Conservation (phyloP, 257 asterid genomes). For the Solanum boliviense region DNA sequence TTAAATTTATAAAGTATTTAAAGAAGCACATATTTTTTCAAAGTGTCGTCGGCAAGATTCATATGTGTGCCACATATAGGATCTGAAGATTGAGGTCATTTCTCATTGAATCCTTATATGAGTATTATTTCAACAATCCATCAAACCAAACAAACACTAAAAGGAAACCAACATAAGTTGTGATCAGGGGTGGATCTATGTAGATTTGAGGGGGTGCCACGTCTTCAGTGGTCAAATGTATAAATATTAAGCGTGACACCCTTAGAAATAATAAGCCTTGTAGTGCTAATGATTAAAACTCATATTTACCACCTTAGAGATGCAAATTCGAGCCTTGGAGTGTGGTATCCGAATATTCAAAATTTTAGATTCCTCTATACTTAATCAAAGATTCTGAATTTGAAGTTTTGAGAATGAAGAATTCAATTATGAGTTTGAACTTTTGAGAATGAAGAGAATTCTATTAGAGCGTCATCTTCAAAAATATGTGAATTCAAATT, state of each 20-base stretch:
- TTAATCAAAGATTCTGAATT: no score
- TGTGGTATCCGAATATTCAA: no score
- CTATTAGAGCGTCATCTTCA: no score
- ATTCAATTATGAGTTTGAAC: neutral
- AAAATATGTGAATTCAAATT: neutral
- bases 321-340: neutral
- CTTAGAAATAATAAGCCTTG: neutral
- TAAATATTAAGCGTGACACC: neutral
- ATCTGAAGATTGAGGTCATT: neutral
- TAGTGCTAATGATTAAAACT: neutral
- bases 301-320: neutral
- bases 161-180: neutral
- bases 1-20: no score
- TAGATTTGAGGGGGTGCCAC: accelerated
- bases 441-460: no score
- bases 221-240: no score
- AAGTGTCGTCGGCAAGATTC: neutral
- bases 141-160: neutral
- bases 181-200: neutral
- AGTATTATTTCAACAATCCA: neutral
- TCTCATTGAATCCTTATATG: neutral
- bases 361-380: no score
- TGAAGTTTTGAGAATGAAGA: no score
- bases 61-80: neutral
- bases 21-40: neutral